Percentiles rank a stretch among this genome's conserved stretches.
Conservation (phyloP, 2,329 filamentous ascomycete species). For the Trichoderma sp. region DNA sequence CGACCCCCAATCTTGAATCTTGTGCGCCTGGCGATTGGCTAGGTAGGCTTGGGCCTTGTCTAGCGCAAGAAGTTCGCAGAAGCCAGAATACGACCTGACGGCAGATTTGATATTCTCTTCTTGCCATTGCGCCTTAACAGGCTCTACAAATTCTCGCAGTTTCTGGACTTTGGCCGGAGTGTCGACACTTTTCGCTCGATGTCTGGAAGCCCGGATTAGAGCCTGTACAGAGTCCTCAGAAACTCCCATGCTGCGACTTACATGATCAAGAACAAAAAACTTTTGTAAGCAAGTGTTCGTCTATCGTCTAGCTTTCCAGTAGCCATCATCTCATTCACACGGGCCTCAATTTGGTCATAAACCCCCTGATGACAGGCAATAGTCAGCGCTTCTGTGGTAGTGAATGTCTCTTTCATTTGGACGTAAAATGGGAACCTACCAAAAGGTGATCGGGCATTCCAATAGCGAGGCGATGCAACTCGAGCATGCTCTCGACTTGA, state of each 20-base stretch:
- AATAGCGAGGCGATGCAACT: conserved; percentile 84
- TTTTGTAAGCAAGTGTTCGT: conserved; percentile 81
- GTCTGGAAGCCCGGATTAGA: conserved; percentile 51
- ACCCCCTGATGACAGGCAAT: conserved; percentile 60
- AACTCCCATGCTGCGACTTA: conserved; percentile 43
- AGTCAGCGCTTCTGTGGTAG: conserved; percentile 31
- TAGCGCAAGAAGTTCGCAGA: conserved; percentile 78
- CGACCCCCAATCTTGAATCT: conserved; percentile 80
- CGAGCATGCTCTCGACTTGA: conserved; percentile 80
- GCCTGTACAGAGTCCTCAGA: background rate
- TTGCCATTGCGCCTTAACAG: conserved; percentile 80
- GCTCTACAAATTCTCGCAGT: conserved; percentile 77
- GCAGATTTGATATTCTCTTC: conserved; percentile 68
- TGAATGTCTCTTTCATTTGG: background rate
- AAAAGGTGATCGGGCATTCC: conserved; percentile 91
- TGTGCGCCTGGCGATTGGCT: conserved; percentile 70
- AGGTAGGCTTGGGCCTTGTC: conserved; percentile 82
- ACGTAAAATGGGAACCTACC: conserved; percentile 44
- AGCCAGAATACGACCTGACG: conserved; percentile 74
- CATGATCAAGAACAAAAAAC: conserved; percentile 92
- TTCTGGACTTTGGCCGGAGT: conserved; percentile 70
- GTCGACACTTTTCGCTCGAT: conserved; percentile 79
- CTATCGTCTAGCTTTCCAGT: conserved; percentile 78
- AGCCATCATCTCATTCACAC: conserved; percentile 78
- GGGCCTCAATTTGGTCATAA: conserved; percentile 83